Percentiles rank a stretch among this genome's conserved stretches.
Conservation (phyloP, 352 stramenopile species). For the Globisporangium echinulatum region DNA sequence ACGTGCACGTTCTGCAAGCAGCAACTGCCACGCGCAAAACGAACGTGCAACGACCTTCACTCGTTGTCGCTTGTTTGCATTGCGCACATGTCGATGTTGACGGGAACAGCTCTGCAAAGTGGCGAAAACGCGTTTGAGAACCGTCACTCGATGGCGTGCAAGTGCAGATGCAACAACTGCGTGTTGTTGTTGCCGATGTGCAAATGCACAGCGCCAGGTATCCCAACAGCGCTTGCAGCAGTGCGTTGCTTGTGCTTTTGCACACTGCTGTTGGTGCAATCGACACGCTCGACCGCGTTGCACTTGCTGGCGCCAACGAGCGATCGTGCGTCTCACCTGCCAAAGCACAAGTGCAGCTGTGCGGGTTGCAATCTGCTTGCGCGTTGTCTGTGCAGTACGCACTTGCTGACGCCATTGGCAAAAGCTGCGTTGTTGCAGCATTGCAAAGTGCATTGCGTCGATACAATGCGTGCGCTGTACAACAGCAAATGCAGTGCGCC, state of each 20-base stretch:
- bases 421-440: background rate
- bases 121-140: constrained; percentile 15
- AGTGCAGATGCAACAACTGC: background rate
- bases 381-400: background rate
- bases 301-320: too few species aligned
- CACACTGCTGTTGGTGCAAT: background rate
- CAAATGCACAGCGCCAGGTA: background rate
- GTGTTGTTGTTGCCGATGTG: background rate
- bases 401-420: background rate
- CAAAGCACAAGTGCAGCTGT: too few species aligned
- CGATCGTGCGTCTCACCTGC: too few species aligned
- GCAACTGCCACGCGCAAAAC: too few species aligned
- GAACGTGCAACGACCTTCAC: too few species aligned
- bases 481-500: background rate
- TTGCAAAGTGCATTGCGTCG: background rate
- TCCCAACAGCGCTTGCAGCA: background rate
- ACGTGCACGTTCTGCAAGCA: too few species aligned
- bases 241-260: background rate
- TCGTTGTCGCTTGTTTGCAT: too few species aligned
- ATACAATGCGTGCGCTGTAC: background rate
- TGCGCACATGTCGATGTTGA: background rate
- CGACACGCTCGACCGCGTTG: too few species aligned
- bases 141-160: constrained; percentile 7
- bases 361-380: background rate
- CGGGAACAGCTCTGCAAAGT: background rate